phyloP scores from a whole-genome alignment of 345 rosid genomes.

The Limnanthes douglasii region DNA sequence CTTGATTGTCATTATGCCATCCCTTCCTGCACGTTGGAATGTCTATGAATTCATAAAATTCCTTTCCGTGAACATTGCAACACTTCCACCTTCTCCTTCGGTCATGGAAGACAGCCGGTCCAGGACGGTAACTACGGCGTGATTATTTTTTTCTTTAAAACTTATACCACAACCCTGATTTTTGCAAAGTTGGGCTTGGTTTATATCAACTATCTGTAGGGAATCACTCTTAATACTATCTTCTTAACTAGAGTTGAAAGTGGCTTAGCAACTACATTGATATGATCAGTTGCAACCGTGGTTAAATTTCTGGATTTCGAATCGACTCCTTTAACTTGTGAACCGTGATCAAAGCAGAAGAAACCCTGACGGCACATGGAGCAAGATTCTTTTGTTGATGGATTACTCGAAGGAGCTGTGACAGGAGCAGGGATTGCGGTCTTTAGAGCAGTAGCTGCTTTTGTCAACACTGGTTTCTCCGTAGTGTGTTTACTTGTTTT shows the following conservation, averaged over 20 bases:
- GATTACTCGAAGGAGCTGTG: conserved; percentile 16
- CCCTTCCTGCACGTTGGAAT: conserved; percentile 88
- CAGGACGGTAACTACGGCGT: conserved; percentile 84
- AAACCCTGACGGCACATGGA: conserved; percentile 85
- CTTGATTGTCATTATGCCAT: conserved; percentile 57
- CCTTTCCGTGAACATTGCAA: conserved; percentile 73
- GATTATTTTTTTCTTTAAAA: conserved; percentile 80
- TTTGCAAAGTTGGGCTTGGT: conserved; percentile 63
- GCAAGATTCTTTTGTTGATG: conserved; percentile 51
- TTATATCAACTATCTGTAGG: conserved; percentile 53
- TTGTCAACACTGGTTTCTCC: conserved; percentile 67
- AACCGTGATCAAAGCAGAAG: conserved; percentile 95
- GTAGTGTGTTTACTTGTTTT: conserved; percentile 86
- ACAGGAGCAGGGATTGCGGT: conserved; percentile 17
- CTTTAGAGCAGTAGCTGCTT: conserved; percentile 28
- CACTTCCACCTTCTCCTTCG: conserved; percentile 96
- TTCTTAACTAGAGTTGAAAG: conserved; percentile 27
- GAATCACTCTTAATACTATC: no score
- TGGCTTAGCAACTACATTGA: conserved; percentile 4
- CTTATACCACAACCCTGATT: conserved; percentile 74
- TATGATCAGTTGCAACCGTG: conserved; percentile 13
- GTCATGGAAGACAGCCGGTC: conserved; percentile 91
- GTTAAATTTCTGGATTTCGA: conserved; percentile 7
- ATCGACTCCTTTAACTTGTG: conserved; percentile 27
- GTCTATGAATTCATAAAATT: conserved; percentile 87